Conservation (phyloP, 202 grass and related monocot species). For the Digitaria exilis region DNA sequence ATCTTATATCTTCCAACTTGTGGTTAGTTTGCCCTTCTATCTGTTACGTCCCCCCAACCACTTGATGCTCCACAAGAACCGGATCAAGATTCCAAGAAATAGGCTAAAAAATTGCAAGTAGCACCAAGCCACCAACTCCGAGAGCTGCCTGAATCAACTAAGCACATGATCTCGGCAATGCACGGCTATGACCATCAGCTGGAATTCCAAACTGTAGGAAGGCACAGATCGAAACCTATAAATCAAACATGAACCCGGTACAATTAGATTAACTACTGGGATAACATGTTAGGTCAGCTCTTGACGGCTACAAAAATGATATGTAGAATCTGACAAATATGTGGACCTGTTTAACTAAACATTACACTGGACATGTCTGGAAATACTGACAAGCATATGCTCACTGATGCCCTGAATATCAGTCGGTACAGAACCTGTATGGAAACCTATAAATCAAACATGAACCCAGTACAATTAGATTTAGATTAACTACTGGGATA, state of each 20-base stretch:
- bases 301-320: neutral
- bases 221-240: neutral
- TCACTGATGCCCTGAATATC: too few relatives aligned
- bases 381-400: neutral
- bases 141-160: neutral
- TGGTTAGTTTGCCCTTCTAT: neutral
- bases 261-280: neutral
- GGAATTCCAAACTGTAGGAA: neutral
- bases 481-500: neutral
- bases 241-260: neutral
- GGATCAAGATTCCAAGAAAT: conserved; percentile 31
- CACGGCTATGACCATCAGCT: neutral
- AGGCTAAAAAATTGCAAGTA: neutral
- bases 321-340: neutral
- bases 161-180: neutral
- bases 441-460: neutral
- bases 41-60: neutral
- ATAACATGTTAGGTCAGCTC: neutral
- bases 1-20: neutral
- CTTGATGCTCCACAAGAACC: neutral
- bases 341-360: neutral
- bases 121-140: neutral
- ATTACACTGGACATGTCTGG: neutral
- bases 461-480: neutral
- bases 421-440: too few relatives aligned